Evolutionary conservation across 805 yeast genomes (phyloP), one percentile per base, ranked within the genome.

Genomic region (Hanseniaspora lachancei): DNA sequence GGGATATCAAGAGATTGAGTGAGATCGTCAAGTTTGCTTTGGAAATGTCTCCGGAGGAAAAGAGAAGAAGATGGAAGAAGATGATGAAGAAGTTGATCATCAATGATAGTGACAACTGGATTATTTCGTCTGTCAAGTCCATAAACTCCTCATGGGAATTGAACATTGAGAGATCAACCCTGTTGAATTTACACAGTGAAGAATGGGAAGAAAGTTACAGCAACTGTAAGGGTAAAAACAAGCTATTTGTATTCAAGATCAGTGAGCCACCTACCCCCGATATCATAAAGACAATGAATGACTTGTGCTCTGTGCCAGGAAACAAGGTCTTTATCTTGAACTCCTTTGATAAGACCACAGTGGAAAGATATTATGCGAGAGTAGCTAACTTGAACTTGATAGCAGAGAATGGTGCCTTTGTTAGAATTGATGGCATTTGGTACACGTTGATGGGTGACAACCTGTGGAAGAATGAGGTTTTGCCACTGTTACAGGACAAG

Each of bases 331-430:
- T 83, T 64, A 75, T 89, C 3, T 74, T 84, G 55, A 81, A 89
- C 60, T 77, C 79, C 47, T 76, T 81, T 63, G 81, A 80, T 53
- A 74, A 84, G 58, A 68, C 74, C 1, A 86, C 82, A 43, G 69
- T 89, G 63, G 86, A 84, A 58, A 74, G 86, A 55, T 70, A 80
- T 54, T 89, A 82, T 69, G 74, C 83, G 20, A 76, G 87, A 60
- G 75, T 80, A 4, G 79, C 84, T 1, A 78, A 79, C 42, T 63
- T 89, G 34, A 97, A 97, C 0, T 72, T 91, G 53, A 81, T 91
- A 59, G 95, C 96, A 1, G 97, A 89, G 67, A 82, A 84, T 64
- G 97, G 97, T 39, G 95, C 88, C 0, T 87, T 77, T 62, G 74
- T 91, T 36, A 81, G 77, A 65, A 63, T 79, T 20, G 75, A 77